Evolutionary conservation across 345 rosid species (phyloP).

Genomic region (Arabis alpina): DNA sequence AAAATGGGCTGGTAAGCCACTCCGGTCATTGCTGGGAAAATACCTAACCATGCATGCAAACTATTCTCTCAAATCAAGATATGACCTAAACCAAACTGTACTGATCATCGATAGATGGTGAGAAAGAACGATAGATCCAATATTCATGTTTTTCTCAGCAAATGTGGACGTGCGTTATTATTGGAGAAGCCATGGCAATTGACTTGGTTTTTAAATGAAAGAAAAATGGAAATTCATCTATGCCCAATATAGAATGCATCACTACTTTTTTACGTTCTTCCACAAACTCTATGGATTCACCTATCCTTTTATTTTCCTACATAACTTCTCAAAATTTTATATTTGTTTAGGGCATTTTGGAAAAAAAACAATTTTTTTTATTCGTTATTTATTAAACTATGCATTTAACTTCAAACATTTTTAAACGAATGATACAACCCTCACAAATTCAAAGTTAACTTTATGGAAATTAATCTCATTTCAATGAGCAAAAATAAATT

Average conservation of each 20-base stretch:
- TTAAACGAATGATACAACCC: no score
- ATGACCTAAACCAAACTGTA: slow-evolving; percentile 3
- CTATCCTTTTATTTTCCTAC: no score
- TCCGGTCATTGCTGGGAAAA: slow-evolving; percentile 30
- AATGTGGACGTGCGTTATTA: slow-evolving; percentile 42
- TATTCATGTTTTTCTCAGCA: slow-evolving; percentile 8
- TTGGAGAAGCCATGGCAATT: slow-evolving; percentile 16
- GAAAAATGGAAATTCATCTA: background rate
- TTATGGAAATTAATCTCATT: no score
- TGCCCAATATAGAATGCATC: slow-evolving; percentile 8
- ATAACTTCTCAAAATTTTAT: no score
- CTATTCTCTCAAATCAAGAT: slow-evolving; percentile 5
- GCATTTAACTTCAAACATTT: no score
- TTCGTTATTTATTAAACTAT: no score
- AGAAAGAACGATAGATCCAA: slow-evolving; percentile 22
- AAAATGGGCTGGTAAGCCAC: slow-evolving; percentile 21
- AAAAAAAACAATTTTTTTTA: no score
- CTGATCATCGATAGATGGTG: slow-evolving; percentile 13
- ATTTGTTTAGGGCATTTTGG: no score
- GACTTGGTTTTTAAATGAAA: background rate
- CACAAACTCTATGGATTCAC: background rate
- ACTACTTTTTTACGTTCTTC: slow-evolving; percentile 4
- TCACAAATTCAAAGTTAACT: no score
- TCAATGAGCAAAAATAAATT: no score
- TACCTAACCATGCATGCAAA: slow-evolving; percentile 43